Conservation (phyloP, 371 early-diverging fungal genomes). For the Cokeromyces recurvatus region DNA sequence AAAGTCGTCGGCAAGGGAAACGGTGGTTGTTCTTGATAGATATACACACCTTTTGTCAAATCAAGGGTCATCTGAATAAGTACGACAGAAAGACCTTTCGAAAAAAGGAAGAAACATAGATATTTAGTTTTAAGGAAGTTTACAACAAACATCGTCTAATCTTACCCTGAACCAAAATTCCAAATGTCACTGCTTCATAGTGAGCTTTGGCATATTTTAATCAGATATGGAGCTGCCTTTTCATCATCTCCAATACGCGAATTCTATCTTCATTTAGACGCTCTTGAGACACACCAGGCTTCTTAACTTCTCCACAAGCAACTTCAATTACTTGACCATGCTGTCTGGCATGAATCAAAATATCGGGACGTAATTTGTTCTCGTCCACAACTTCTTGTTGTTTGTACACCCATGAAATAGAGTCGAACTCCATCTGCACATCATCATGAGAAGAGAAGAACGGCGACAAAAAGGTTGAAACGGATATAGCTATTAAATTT, state of each 20-base stretch:
- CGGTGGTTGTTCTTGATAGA: background rate
- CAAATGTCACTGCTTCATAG: background rate
- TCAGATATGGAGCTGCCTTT: background rate
- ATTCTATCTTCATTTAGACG: background rate
- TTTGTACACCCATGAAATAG: background rate
- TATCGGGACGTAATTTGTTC: constrained; percentile 3
- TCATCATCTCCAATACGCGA: background rate
- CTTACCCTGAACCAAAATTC: constrained; percentile 3
- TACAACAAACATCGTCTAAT: background rate
- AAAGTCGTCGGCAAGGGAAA: background rate
- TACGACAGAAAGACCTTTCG: background rate
- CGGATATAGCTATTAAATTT: background rate
- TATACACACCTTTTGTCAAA: background rate
- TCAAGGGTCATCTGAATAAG: background rate
- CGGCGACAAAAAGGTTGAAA: background rate
- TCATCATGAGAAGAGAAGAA: constrained; percentile 1
- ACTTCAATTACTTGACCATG: constrained; percentile 1
- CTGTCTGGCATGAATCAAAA: constrained; percentile 4
- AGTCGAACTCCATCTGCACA: background rate
- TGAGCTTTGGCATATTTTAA: background rate
- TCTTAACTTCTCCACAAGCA: constrained; percentile 3
- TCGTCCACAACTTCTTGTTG: background rate
- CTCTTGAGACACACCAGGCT: background rate
- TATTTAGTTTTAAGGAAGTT: background rate
- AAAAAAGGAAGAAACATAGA: background rate